Base-by-base conservation (phyloP, 352 stramenopile genomes). In the Phytophthora ohioensis region DNA sequence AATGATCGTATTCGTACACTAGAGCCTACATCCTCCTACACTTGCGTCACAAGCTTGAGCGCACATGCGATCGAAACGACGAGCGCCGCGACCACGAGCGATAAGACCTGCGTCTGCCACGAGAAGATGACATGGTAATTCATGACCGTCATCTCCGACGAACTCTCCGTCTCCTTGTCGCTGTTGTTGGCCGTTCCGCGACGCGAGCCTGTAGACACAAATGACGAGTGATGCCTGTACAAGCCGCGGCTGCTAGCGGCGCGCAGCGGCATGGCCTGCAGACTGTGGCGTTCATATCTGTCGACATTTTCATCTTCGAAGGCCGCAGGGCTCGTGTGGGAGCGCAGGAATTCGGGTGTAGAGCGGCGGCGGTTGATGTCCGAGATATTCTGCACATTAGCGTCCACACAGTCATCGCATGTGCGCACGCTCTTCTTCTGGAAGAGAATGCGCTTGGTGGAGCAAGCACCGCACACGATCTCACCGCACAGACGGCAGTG, bases 401-500 rank as follows among this genome's bases (percentile, higher is more conserved):
- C 72, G 67, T 82, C 76, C 49, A 95, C 76, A 69, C 88, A 95
- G 66, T 90, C 79, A 69, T 93, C 87, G 60, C 88, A 95, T 8
- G 82, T 81, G 39, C 88, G 88, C 31, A 93, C 85, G 34, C 77
- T 88, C 64, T 93, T 93, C 46, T 75, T 85, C 68, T 86, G 76
- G 60, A 91, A 90, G 13, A 90, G 66, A 54, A 95, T 87, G 62
- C 86, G 82, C 63, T 88, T 85, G 57, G 70, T 85, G 35, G 88
- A 95, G 75, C 88, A 95, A 42, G 74, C 55, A 30, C 83, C 75
- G 64, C 88, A 95, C 31, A 93, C 88, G 46, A 95, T 76, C 57
- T 93, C 86, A 27, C 88, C 88, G 51, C 88, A 95, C 12, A 93
- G 77, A 2, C 88, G 84, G 63, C 88, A 95, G 64, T 95, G 81